Percentiles rank a stretch among this genome's conserved stretches.
Evolutionary conservation across 129 eudicot genomes (phyloP).

Genomic region (Flaveria linearis): DNA sequence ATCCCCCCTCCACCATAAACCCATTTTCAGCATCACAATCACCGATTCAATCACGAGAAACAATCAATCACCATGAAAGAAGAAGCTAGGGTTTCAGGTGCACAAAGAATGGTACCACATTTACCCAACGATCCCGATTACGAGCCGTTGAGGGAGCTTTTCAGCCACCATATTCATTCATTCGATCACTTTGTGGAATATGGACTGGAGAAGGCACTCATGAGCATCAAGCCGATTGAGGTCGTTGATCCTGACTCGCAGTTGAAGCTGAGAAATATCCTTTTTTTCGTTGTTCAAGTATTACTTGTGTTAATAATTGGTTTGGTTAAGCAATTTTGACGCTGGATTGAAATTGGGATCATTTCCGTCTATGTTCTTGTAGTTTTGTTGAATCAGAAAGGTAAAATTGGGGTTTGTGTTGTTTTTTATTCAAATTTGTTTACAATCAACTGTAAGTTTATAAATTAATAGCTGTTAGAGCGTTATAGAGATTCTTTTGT

Average conservation of each 20-base stretch:
- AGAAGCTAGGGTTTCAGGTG: constrained; percentile 27
- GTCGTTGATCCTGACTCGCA: constrained; percentile 44
- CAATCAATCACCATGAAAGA: constrained; percentile 12
- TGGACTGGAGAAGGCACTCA: constrained; percentile 59
- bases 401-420: no score
- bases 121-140: constrained; percentile 51
- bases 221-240: constrained; percentile 54
- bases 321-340: background rate
- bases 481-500: background rate
- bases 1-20: background rate
- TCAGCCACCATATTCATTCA: constrained; percentile 84
- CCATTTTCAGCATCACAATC: constrained; percentile 23
- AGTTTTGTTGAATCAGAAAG: background rate
- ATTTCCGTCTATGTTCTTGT: background rate
- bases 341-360: background rate
- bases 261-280: constrained; percentile 78
- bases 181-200: constrained; percentile 68
- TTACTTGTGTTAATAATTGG: background rate
- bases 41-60: constrained; percentile 2
- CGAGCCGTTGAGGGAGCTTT: constrained; percentile 56
- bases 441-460: background rate
- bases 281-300: constrained; percentile 24
- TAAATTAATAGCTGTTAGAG: background rate
- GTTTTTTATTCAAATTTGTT: no score
- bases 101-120: constrained; percentile 51